phyloP scores from a whole-genome alignment of 345 rosid species.

The Geranium rotundifolium region DNA sequence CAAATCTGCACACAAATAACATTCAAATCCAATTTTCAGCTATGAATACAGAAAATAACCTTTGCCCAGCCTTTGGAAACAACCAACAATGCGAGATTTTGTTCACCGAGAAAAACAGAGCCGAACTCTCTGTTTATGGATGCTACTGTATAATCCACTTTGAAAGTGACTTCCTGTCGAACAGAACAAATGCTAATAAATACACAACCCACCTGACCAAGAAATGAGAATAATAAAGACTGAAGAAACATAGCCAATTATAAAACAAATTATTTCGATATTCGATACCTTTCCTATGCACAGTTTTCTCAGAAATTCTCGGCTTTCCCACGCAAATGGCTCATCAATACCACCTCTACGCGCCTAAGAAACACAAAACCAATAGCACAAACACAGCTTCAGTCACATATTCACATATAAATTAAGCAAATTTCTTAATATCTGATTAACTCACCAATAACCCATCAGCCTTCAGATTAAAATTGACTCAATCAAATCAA shows the following conservation, averaged over 20 bases:
- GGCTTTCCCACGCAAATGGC: background rate
- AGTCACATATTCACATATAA: slow-evolving; percentile 1
- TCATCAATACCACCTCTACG: slow-evolving; percentile 87
- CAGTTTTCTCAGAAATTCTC: slow-evolving; percentile 42
- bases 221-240: no score
- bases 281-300: slow-evolving; percentile 83
- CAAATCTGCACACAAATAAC: background rate
- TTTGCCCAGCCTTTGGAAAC: slow-evolving; percentile 90
- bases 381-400: background rate
- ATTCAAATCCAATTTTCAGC: slow-evolving; percentile 4
- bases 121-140: slow-evolving; percentile 82
- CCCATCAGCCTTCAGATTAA: background rate
- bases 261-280: slow-evolving; percentile 4
- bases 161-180: slow-evolving; percentile 78
- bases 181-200: background rate
- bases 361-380: slow-evolving; percentile 31
- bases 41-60: slow-evolving; percentile 27
- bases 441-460: background rate
- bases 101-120: slow-evolving; percentile 70
- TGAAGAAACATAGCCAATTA: background rate
- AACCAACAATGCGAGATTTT: slow-evolving; percentile 65
- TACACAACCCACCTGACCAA: background rate
- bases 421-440: background rate
- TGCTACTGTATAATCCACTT: slow-evolving; percentile 71
- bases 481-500: background rate